phyloP scores from a whole-genome alignment of 2,329 filamentous ascomycete species.

The Paecilomyces variotii region DNA sequence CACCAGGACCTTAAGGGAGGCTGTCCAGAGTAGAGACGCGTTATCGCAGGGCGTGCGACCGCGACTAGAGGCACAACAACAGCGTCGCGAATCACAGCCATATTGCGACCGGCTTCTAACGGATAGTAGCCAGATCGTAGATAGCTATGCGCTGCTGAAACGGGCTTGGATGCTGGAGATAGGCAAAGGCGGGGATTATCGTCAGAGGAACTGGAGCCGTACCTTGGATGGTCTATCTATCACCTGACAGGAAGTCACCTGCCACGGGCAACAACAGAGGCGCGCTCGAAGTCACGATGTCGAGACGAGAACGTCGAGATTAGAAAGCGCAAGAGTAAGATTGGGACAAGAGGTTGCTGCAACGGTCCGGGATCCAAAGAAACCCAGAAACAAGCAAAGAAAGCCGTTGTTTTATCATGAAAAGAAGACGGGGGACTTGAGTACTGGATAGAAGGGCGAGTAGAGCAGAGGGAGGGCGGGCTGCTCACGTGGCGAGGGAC shows the following conservation, averaged over 20 bases:
- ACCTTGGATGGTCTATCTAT: conserved; percentile 34
- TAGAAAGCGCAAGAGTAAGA: conserved; percentile 5
- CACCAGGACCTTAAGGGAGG: background rate
- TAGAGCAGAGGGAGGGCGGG: conserved; percentile 22
- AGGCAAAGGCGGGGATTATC: conserved; percentile 9
- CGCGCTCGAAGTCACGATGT: conserved; percentile 16
- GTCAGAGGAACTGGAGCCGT: conserved; percentile 17
- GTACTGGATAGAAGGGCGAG: conserved; percentile 18
- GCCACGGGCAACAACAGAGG: conserved; percentile 31
- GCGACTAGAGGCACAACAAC: background rate
- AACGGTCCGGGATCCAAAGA: conserved; percentile 1
- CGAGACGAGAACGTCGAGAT: conserved; percentile 10
- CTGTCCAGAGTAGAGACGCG: background rate
- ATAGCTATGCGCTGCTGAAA: background rate
- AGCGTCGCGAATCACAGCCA: background rate
- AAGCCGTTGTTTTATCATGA: background rate
- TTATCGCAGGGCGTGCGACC: background rate
- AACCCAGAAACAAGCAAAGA: conserved; percentile 1
- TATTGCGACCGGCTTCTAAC: background rate
- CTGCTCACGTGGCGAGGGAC: conserved; percentile 34
- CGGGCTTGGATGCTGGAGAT: background rate
- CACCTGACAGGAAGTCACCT: conserved; percentile 39
- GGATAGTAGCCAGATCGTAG: background rate
- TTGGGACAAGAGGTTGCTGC: conserved; percentile 8
- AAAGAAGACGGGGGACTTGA: background rate